Evolutionary conservation across 179 eudicot species (phyloP).

Genomic region (Spinacia oleracea): DNA sequence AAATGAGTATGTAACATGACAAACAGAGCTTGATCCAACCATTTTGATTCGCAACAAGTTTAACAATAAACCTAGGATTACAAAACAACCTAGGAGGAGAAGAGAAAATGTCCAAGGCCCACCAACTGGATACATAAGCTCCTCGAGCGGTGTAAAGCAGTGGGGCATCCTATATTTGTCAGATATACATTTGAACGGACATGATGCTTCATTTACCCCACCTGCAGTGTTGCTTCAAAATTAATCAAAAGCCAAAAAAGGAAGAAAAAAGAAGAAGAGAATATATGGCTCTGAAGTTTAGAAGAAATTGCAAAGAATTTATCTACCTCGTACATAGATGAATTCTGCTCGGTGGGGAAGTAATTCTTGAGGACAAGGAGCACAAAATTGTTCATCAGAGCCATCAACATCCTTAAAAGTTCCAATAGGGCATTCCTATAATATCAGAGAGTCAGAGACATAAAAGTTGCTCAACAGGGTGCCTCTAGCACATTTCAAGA

Average conservation of each 20-base stretch:
- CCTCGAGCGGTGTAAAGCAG: slow-evolving; percentile 86
- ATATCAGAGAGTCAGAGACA: slow-evolving; percentile 16
- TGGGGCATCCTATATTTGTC: slow-evolving; percentile 83
- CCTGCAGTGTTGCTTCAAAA: slow-evolving; percentile 44
- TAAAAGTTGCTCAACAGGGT: slow-evolving; percentile 10
- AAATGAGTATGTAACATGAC: slow-evolving; percentile 43
- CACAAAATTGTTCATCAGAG: slow-evolving; percentile 61
- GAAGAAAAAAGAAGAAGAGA: background rate
- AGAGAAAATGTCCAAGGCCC: slow-evolving; percentile 82
- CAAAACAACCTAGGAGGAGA: slow-evolving; percentile 43
- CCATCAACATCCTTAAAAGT: slow-evolving; percentile 81
- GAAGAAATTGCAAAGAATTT: slow-evolving; percentile 12
- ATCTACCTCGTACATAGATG: slow-evolving; percentile 68
- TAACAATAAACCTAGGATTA: slow-evolving; percentile 53
- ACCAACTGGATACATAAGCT: slow-evolving; percentile 75
- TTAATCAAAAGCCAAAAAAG: background rate
- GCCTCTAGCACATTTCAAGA: slow-evolving; percentile 5
- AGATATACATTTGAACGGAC: slow-evolving; percentile 79
- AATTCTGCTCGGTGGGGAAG: slow-evolving; percentile 74
- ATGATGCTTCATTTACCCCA: slow-evolving; percentile 58
- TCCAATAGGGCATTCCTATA: slow-evolving; percentile 85
- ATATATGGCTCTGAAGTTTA: background rate
- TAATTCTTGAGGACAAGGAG: slow-evolving; percentile 61
- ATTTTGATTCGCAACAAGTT: slow-evolving; percentile 60
- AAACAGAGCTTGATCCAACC: slow-evolving; percentile 54